Percentiles rank a stretch among this genome's conserved stretches.
These are phyloP conservation scores for Firmiana major DNA, from an alignment of 345 rosid species.

Conservation along the genomic window DNA sequence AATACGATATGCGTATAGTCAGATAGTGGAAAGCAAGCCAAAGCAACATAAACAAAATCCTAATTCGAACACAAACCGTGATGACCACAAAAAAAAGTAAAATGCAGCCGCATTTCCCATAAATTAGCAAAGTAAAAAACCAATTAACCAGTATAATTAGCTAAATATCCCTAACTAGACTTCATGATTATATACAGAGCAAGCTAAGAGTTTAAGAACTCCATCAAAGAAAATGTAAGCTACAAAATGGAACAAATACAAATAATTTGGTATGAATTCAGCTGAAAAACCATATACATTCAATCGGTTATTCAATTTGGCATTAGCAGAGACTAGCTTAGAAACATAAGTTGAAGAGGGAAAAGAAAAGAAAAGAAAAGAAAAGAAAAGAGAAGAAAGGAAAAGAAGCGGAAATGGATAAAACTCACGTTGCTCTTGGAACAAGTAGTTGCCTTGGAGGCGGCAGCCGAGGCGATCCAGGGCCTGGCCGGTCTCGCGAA, in stretches of 20 bases:
- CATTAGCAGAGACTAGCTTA: slow-evolving; percentile 17
- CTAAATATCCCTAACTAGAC: slow-evolving; percentile 5
- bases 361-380: not conserved
- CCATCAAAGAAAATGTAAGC: not conserved
- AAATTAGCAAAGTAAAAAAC: not conserved
- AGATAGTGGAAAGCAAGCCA: not conserved
- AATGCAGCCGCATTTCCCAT: not conserved
- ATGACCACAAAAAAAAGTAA: not conserved
- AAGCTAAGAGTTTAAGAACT: not conserved
- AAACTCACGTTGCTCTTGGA: slow-evolving; percentile 74
- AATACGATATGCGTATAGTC: not conserved
- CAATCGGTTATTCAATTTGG: not conserved
- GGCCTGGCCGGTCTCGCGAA: slow-evolving; percentile 91
- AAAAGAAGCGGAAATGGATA: not conserved
- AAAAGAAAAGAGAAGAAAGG: too few relatives aligned
- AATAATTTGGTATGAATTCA: not conserved
- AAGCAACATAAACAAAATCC: not conserved
- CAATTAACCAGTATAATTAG: not conserved
- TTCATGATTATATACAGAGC: not conserved
- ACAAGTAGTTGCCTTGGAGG: slow-evolving; percentile 75
- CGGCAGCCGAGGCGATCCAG: slow-evolving; percentile 93
- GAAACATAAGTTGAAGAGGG: not conserved
- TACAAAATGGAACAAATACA: not conserved
- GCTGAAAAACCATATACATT: not conserved
- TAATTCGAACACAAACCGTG: not conserved